Conservation (phyloP, 139 green algal species). For the Picochlorum sp. region DNA sequence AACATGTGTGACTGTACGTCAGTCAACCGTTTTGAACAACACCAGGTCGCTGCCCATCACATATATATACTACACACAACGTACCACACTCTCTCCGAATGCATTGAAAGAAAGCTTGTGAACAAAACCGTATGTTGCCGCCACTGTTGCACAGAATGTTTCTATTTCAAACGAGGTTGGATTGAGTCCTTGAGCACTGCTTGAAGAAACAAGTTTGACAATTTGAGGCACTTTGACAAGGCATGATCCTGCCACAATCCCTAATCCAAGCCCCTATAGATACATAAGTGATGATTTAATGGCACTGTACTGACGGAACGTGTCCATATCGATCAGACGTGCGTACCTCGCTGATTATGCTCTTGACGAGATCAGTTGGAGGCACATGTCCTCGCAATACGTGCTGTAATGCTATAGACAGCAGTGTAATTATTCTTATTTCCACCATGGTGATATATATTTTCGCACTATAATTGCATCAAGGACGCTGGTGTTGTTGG, state of each 20-base stretch:
- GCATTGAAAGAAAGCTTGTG: conserved; percentile 59
- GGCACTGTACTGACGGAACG: too few relatives aligned
- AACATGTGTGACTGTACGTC: too few relatives aligned
- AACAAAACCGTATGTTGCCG: conserved; percentile 58
- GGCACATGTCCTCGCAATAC: conserved; percentile 10
- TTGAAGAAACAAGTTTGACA: conserved; percentile 30
- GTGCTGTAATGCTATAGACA: background rate
- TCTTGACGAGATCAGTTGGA: conserved; percentile 10
- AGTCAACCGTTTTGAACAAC: too few relatives aligned
- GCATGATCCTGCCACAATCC: conserved; percentile 52
- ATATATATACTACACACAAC: background rate
- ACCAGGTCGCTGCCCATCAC: background rate
- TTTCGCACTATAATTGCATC: background rate
- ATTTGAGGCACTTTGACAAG: conserved; percentile 78
- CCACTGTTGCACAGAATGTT: conserved; percentile 50
- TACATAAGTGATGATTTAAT: background rate
- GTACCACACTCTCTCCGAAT: conserved; percentile 64
- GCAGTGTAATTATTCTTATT: background rate
- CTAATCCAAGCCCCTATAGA: conserved; percentile 52
- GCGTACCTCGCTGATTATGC: conserved; percentile 23
- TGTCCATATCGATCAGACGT: background rate
- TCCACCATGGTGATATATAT: background rate
- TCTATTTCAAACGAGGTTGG: conserved; percentile 67
- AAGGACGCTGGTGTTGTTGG: too few relatives aligned
- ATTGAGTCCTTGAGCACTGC: conserved; percentile 58